These are phyloP conservation scores for Chaetomium sp. DNA, from an alignment of 2,329 filamentous ascomycete genomes.

Conservation along the genomic window DNA sequence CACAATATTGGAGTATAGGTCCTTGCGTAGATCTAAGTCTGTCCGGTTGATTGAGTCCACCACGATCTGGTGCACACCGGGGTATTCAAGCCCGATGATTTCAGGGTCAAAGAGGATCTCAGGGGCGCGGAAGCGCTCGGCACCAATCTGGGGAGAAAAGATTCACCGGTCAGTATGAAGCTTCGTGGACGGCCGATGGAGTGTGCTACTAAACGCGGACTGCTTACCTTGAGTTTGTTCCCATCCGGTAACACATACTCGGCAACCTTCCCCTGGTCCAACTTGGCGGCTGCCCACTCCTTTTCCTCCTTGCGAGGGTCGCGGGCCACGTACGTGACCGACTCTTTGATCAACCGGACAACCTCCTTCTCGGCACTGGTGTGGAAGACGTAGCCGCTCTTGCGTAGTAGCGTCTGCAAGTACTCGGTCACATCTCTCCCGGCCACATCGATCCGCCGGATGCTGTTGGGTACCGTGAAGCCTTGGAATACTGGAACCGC, in stretches of 20 bases:
- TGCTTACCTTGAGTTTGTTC: constrained; percentile 74
- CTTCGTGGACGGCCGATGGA: neutral
- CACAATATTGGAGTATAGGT: constrained; percentile 93
- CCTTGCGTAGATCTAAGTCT: constrained; percentile 90
- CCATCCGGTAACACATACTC: constrained; percentile 92
- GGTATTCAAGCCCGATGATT: constrained; percentile 93
- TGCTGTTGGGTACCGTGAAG: constrained; percentile 92
- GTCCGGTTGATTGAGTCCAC: constrained; percentile 93
- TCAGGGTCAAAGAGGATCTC: constrained; percentile 98
- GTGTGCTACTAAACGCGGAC: neutral
- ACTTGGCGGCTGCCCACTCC: constrained; percentile 79
- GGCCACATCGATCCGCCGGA: constrained; percentile 91
- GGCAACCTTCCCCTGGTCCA: constrained; percentile 68
- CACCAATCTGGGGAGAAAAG: constrained; percentile 59
- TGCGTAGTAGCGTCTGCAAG: constrained; percentile 81
- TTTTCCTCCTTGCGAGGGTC: constrained; percentile 94
- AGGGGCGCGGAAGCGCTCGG: constrained; percentile 89
- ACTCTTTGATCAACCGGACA: constrained; percentile 96
- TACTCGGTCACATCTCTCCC: constrained; percentile 95
- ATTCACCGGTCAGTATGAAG: neutral
- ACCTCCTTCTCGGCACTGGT: constrained; percentile 99
- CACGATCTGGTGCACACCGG: constrained; percentile 94
- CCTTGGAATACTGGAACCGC: constrained; percentile 97
- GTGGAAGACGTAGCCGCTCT: constrained; percentile 90
- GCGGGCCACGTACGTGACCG: constrained; percentile 80